Base-by-base conservation (phyloP, 208 protist genomes). In the Acanthamoeba sp. region DNA sequence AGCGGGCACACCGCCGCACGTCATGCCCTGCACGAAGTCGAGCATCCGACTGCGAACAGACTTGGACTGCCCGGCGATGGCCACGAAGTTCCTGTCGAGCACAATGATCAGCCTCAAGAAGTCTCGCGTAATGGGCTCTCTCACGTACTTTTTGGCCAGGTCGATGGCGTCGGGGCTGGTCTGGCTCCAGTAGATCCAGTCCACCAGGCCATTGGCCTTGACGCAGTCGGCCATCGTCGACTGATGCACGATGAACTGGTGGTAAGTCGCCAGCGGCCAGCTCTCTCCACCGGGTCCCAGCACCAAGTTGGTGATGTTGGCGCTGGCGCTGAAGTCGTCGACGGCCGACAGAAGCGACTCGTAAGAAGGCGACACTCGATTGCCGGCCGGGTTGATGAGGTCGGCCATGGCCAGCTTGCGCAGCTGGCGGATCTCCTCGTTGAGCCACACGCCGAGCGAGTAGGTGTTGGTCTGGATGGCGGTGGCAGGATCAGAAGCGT, bases 181-280 rank as follows among this genome's bases (percentile, higher is more conserved):
- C 14, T 80, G 71, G 38, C 20, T 80, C 71, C 71, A 80, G 38
- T 80, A 80, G 71, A 80, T 80, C 71, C 71, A 80, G 29, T 80
- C 71, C 18, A 48, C 71, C 20, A 80, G 71, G 16, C 36, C 38
- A 0, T 1, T 24, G 71, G 71, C 71, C 38, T 80, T 80, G 71
- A 12, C 18, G 71, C 71, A 80, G 38, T 80, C 71, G 34, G 36
- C 71, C 71, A 80, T 80, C 5, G 36, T 80, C 18, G 18, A 38
- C 32, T 38, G 32, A 36, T 80, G 71, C 71, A 80, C 71, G 36
- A 42, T 20, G 71, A 80, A 80, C 5, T 1, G 20, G 71, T 80
- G 71, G 16, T 48, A 0, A 36, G 27, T 80, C 14, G 71, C 71
- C 71, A 80, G 42, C 18, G 71, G 71, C 71, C 71, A 80, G 24